These are phyloP conservation scores for Striga asiatica DNA, from an alignment of 257 asterid species.

Conservation along the genomic window DNA sequence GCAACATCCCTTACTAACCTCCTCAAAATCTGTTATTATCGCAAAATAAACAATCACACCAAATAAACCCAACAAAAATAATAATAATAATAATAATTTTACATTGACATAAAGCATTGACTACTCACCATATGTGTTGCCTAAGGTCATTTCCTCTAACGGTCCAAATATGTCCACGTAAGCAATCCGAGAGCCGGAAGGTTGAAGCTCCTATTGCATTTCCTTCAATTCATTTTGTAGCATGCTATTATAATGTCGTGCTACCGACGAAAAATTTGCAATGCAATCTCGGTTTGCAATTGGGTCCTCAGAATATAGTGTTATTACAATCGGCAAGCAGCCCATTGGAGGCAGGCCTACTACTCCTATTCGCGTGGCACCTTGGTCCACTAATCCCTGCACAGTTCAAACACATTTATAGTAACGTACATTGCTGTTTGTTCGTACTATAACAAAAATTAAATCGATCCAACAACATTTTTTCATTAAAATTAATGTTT, in stretches of 20 bases:
- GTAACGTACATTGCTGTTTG: too few relatives aligned
- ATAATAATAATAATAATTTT: too few relatives aligned
- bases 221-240: conserved; percentile 27
- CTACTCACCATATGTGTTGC: conserved; percentile 37
- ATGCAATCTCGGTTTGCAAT: conserved; percentile 32
- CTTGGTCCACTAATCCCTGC: conserved; percentile 42
- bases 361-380: conserved; percentile 57
- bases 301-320: conserved; percentile 24
- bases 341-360: conserved; percentile 73
- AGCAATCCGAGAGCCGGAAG: conserved; percentile 27
- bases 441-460: too few relatives aligned
- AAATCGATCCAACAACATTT: too few relatives aligned
- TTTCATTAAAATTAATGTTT: too few relatives aligned
- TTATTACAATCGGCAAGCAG: conserved; percentile 55
- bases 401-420: too few relatives aligned
- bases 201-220: conserved; percentile 6
- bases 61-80: too few relatives aligned
- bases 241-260: conserved; percentile 35
- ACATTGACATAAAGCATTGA: not conserved
- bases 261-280: conserved; percentile 21
- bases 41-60: not conserved
- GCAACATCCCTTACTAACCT: conserved; percentile 53
- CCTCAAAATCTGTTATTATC: conserved; percentile 42
- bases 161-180: conserved; percentile 36
- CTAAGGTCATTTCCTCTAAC: conserved; percentile 28